Base-by-base conservation (phyloP, 2,329 filamentous ascomycete species). In the Xylariaceae sp. region DNA sequence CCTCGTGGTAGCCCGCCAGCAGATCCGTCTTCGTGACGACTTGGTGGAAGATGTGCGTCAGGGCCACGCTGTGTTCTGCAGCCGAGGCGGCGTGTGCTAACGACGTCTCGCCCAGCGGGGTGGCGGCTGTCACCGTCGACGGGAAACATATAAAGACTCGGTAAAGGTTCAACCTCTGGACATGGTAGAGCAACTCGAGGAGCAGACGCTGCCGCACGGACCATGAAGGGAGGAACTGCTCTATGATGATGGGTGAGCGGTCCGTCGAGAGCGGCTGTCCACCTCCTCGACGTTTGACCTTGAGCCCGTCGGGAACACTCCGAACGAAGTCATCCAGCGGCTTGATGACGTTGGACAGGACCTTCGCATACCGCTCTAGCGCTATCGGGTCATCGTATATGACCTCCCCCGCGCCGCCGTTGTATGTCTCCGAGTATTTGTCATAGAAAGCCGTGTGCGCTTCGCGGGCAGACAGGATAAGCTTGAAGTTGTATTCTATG, bases 111-210 rank as follows among this genome's bases (percentile, higher is more conserved):
- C 42, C 45, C 2, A 44, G 29, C 5, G 48, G 30, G 4, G 40
- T 23, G 13, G 43, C 36, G n/a, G 40, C 38, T 3, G 41, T 31
- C 12, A 24, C 28, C 9, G 34, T 36, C 28, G 44, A 41, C 4
- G 51, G 50, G 32, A 67, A 68, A 19, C 53, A 57, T 38, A 69
- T 63, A 29, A 67, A 62, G 0, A 64, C 61, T 4, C 66, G 60
- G 44, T 63, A 64, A 7, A 67, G 50, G 41, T 59, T 63, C 31
- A 60, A 53, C 33, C 43, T 47, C 1, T 64, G 47, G 31, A 62
- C 58, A 40, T 69, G 65, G 44, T 68, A 68, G 11, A 62, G 39
- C 4, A 66, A 44, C 41, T 69, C 66, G 9, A 69, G 53, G 11
- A 65, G 54, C 1, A 69, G 36, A 2, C 65, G 63, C 39, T 69